Conservation (phyloP, 208 protist species). For the Wallacemonas sp. region DNA sequence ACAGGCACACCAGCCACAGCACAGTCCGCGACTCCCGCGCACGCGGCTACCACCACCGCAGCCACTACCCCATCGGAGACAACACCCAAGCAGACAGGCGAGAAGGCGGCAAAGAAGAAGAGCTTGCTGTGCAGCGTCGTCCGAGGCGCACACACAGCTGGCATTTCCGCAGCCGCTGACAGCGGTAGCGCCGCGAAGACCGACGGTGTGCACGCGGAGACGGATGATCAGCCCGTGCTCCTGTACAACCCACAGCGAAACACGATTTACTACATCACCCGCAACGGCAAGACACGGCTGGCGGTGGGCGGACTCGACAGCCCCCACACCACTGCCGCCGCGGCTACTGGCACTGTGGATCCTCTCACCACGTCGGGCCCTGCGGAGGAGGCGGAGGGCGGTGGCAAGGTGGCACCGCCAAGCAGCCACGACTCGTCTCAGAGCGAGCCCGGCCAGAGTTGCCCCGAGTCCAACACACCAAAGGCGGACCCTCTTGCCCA, state of each 20-base stretch:
- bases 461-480: not conserved
- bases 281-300: not conserved
- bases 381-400: not conserved
- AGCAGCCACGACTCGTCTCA: not conserved
- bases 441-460: not conserved
- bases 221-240: slow-evolving; percentile 20
- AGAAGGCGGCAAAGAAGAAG: too few relatives aligned
- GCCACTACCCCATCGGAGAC: not conserved
- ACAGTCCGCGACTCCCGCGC: not conserved
- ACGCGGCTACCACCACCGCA: not conserved
- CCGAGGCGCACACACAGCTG: not conserved
- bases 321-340: not conserved
- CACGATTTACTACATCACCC: slow-evolving; percentile 45
- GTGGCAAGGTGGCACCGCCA: not conserved
- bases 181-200: not conserved
- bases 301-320: not conserved
- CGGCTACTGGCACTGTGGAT: not conserved
- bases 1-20: not conserved
- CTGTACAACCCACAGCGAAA: slow-evolving; percentile 54
- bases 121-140: not conserved
- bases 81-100: not conserved
- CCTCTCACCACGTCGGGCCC: not conserved
- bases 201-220: not conserved
- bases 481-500: not conserved
- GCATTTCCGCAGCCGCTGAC: not conserved